phyloP scores from a whole-genome alignment of 352 stramenopile genomes.

The Globisporangium lucens region DNA sequence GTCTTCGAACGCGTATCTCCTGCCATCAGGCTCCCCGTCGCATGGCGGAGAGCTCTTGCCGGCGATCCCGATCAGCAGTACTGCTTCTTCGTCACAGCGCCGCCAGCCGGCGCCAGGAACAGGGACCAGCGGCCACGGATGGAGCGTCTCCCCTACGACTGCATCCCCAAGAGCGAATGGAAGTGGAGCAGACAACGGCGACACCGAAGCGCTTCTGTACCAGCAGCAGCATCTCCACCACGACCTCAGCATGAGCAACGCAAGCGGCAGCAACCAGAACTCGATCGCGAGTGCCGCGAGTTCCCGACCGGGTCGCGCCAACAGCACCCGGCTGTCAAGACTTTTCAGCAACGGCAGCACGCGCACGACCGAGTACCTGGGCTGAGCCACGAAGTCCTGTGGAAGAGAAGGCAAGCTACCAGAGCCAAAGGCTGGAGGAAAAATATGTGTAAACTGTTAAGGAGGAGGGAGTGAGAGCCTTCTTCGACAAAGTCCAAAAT shows the following conservation, averaged over 20 bases:
- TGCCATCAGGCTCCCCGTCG: not conserved
- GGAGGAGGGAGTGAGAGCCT: not conserved
- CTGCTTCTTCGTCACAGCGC: not conserved
- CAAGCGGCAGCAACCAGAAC: conserved; percentile 18
- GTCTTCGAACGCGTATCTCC: conserved; percentile 11
- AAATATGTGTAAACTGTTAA: not conserved
- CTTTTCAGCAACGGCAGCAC: conserved; percentile 23
- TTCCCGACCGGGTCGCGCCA: conserved; percentile 1
- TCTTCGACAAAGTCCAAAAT: not conserved
- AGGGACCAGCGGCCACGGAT: conserved; percentile 29
- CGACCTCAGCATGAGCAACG: conserved; percentile 16
- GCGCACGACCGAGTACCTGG: conserved; percentile 21
- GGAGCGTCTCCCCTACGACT: conserved; percentile 24
- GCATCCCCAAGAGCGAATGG: conserved; percentile 16
- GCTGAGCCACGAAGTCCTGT: conserved; percentile 9
- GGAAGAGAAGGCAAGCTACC: not conserved
- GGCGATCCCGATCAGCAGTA: conserved; percentile 9
- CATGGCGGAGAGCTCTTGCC: conserved; percentile 4
- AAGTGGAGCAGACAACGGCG: not conserved
- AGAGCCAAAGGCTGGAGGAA: not conserved
- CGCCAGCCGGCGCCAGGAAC: not conserved
- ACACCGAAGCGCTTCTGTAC: conserved; percentile 16
- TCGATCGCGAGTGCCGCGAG: not conserved
- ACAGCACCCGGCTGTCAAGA: conserved; percentile 14
- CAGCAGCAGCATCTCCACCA: conserved; percentile 28